A percentile compares a stretch with the other conserved stretches of the same genome.
phyloP scores from a whole-genome alignment of 305 asterid species.

The Fraxinus albicans region DNA sequence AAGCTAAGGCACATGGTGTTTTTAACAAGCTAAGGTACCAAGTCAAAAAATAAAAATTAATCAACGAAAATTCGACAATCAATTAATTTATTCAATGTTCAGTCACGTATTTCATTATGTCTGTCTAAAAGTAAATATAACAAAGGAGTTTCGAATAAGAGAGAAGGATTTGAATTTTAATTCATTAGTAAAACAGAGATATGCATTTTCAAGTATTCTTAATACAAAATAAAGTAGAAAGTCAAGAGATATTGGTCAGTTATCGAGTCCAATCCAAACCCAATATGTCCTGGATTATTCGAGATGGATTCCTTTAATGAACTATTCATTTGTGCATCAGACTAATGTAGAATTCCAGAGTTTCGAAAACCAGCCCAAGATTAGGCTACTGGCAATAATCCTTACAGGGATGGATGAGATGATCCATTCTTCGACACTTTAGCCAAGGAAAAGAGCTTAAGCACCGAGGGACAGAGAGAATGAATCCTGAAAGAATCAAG shows the following conservation, averaged over 20 bases:
- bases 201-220: background rate
- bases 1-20: background rate
- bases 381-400: constrained; percentile 16
- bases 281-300: background rate
- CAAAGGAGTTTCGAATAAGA: background rate
- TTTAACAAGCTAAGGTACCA: background rate
- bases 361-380: constrained; percentile 11
- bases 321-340: background rate
- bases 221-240: background rate
- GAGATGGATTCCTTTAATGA: background rate
- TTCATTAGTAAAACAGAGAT: background rate
- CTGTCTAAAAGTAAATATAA: background rate
- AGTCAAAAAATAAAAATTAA: background rate
- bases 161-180: background rate
- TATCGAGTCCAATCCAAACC: background rate
- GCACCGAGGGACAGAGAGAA: background rate
- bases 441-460: background rate
- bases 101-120: background rate
- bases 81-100: background rate
- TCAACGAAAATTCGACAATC: background rate
- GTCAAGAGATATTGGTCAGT: background rate
- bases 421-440: constrained; percentile 15
- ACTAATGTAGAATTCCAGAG: background rate
- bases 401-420: constrained; percentile 10
- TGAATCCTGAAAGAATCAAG: constrained; percentile 27